Base-by-base conservation (phyloP, 2,329 filamentous ascomycete genomes). In the Aspergillus sp. region DNA sequence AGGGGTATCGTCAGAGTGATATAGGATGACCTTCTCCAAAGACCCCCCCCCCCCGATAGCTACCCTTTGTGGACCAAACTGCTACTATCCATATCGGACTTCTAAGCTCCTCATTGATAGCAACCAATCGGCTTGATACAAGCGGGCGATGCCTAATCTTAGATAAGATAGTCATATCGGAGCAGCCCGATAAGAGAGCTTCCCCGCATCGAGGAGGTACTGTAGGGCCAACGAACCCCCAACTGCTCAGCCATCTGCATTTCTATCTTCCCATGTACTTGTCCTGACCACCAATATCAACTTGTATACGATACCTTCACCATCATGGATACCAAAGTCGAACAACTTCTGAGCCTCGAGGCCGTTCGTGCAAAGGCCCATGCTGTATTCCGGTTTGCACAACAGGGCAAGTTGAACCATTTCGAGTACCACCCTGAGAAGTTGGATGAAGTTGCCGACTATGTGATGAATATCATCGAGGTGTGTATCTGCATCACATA, bases 381-480 rank as follows among this genome's bases (percentile, higher is more conserved):
- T 34, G 38, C 51, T 11, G 65, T 69, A 4, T 52, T 68, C 38
- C 61, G 68, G 29, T 67, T 69, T 1, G 77, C 77, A n/a, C 64
- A 72, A 50, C 54, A 64, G 3, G 70, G 70, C 3, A 60, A 67
- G 5, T 60, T 80, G 29, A 71, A 64, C 54, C 74, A 78, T 57
- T 80, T 79, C 47, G 64, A 73, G 9, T 74, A 75, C 43, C 66
- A 76, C 9, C 60, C 68, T 16, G 63, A 69, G 5, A 68, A 67
- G 13, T 67, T 79, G 64, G 57, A 63, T 13, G 62, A 67, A 13
- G 72, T 71, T 10, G 76, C 71, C 2, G 70, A 77, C 16, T 78
- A 74, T 43, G 77, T 80, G 1, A 62, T 65, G 7, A 61, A 61
- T 7, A 67, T 79, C 16, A 80, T 79, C 21, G 66, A 73, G 54